Base-by-base conservation (phyloP, 129 eudicot species). In the Centaurea solstitialis region DNA sequence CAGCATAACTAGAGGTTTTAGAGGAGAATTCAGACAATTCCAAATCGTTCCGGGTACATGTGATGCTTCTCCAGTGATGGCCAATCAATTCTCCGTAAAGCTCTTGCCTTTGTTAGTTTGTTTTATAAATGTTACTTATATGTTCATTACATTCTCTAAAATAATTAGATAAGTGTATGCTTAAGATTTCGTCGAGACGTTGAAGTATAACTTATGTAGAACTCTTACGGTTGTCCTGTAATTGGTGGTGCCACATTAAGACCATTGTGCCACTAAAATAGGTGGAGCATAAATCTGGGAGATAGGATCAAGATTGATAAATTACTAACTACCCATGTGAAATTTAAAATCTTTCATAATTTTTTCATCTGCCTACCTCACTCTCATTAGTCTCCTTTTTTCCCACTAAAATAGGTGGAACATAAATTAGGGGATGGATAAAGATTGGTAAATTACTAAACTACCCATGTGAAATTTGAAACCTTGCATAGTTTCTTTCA, bases 31-130 rank as follows among this genome's bases (percentile, higher is more conserved):
- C 82, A 90, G 89, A 86, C 93, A 90, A 37, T 94, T 93, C 57
- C 99, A 94, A 87, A 92, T 94, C 75, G 75, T 94, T 76, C 99
- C 99, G 73, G 97, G 99, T 79, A 83, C 88, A 81, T 92, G 99
- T 85, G 99, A 94, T 82, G 76, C 99, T 81, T 90, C 99, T 70
- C 97, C 99, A 74, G 81, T 94, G 81, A 94, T 94, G 99, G 94
- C 99, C 91, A 90, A 94, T 92, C 99, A 94, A 76, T 94, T 94
- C 90, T 94, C 99, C 50, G 99, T 94, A 89, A 92, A 66, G 38
- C 84, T 85, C 90, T 77, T n/a, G n/a, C 38, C 38, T 75, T 85
- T n/a, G n/a, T n/a, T n/a, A n/a, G n/a, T 78, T 81, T 61, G 57
- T 21, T 82, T 69, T 79, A 11, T 61, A 47, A 53, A 24, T 53